phyloP scores from a whole-genome alignment of 192 early-diverging fungal genomes.

The Coemansia sp. region DNA sequence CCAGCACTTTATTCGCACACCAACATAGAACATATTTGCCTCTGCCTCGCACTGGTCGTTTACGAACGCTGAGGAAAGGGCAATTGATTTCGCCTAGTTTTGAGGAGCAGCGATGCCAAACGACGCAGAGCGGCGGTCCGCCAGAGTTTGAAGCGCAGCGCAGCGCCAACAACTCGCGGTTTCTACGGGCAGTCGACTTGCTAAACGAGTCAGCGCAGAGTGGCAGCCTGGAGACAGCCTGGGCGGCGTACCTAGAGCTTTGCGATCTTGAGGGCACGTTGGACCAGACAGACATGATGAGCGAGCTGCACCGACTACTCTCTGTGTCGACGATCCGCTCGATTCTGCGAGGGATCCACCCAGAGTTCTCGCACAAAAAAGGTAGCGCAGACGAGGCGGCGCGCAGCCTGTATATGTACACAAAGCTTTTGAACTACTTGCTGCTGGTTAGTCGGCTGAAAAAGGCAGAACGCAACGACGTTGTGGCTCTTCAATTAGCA shows the following conservation, averaged over 20 bases:
- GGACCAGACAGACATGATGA: conserved; percentile 15
- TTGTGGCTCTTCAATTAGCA: conserved; percentile 32
- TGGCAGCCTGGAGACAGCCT: conserved; percentile 25
- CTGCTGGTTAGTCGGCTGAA: conserved; percentile 34
- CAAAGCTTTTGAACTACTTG: conserved; percentile 46
- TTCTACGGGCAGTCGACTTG: conserved; percentile 19
- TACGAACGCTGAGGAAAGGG: neutral
- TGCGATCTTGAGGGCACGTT: conserved; percentile 31
- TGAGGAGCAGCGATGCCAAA: neutral
- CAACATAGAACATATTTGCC: neutral
- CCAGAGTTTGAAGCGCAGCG: neutral
- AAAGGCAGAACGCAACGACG: conserved; percentile 27
- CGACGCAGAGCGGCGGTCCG: conserved; percentile 1
- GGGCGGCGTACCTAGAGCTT: conserved; percentile 40
- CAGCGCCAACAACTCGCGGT: conserved; percentile 19
- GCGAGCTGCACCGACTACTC: conserved; percentile 22
- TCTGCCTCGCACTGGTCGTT: neutral
- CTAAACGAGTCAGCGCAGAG: conserved; percentile 18
- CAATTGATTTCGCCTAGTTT: neutral
- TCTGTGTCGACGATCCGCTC: conserved; percentile 13
- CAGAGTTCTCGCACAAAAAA: conserved; percentile 14
- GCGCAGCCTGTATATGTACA: conserved; percentile 33
- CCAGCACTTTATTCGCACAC: neutral
- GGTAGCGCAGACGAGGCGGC: conserved; percentile 20
- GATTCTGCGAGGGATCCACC: conserved; percentile 27